phyloP scores from a whole-genome alignment of 306 rosid species.

The Lupinus albus region DNA sequence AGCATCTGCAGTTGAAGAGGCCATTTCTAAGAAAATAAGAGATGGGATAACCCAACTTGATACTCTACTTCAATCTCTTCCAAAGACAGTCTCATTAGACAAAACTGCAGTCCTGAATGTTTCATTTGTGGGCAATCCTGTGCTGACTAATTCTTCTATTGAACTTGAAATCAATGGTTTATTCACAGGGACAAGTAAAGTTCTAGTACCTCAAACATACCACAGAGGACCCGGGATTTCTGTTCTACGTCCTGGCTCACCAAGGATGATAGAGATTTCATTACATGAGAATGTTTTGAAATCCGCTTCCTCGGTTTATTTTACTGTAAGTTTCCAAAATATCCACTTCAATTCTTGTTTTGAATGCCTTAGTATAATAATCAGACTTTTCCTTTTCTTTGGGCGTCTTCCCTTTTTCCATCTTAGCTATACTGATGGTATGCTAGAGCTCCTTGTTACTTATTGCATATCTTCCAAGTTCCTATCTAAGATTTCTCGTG shows the following conservation, averaged over 20 bases:
- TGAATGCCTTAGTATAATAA: conserved; percentile 14
- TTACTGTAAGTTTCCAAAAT: conserved; percentile 56
- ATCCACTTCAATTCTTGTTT: conserved; percentile 9
- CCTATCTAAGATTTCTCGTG: conserved; percentile 3
- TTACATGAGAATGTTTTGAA: conserved; percentile 73
- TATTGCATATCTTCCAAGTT: background rate
- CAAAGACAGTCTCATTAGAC: conserved; percentile 57
- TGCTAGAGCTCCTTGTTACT: conserved; percentile 11
- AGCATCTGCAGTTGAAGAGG: conserved; percentile 69
- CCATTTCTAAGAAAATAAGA: conserved; percentile 56
- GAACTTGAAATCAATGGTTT: conserved; percentile 71
- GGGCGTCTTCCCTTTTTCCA: background rate
- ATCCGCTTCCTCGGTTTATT: conserved; percentile 64
- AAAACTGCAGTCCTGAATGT: conserved; percentile 62
- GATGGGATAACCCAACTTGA: conserved; percentile 68
- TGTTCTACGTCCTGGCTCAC: conserved; percentile 38
- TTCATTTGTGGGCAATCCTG: conserved; percentile 66
- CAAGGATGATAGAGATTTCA: conserved; percentile 71
- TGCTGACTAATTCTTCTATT: conserved; percentile 60
- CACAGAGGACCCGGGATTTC: conserved; percentile 37
- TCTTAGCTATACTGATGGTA: background rate
- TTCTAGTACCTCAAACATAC: conserved; percentile 45
- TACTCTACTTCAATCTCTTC: conserved; percentile 63
- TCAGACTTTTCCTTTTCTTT: background rate
- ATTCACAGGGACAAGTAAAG: conserved; percentile 46